A percentile compares a stretch with the other conserved stretches of the same genome.
Evolutionary conservation across 345 rosid species (phyloP).

Genomic region (Lepidium sativum): DNA sequence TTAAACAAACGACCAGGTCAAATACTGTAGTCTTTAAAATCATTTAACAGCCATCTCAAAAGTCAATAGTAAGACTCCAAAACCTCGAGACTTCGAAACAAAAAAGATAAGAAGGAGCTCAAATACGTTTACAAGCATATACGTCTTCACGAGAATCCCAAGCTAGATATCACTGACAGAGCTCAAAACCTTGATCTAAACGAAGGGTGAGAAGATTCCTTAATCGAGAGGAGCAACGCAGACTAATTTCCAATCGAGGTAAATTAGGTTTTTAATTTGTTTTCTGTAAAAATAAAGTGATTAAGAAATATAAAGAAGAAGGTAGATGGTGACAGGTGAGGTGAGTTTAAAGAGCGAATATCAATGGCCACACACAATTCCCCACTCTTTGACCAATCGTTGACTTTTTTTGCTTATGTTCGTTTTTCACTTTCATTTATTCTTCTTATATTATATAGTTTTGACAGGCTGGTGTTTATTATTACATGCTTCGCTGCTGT

Average conservation of each 20-base stretch:
- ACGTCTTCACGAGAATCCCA: neutral
- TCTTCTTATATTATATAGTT: neutral
- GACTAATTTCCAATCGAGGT: neutral
- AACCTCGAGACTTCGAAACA: neutral
- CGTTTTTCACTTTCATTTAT: neutral
- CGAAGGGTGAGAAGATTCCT: neutral
- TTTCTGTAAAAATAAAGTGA: neutral
- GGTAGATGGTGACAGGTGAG: constrained; percentile 9
- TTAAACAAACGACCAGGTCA: neutral
- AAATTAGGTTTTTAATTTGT: constrained; percentile 12
- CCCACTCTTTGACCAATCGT: too few species aligned
- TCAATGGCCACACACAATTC: too few species aligned
- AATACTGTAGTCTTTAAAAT: neutral
- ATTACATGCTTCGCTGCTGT: neutral
- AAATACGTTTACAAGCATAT: constrained; percentile 5
- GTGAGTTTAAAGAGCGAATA: neutral
- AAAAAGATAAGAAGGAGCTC: neutral
- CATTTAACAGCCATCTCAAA: neutral
- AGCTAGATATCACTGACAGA: neutral
- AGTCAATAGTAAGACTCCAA: neutral
- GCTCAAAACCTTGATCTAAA: constrained; percentile 2
- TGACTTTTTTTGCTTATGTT: too few species aligned
- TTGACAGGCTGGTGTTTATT: neutral
- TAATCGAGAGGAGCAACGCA: neutral
- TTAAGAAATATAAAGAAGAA: neutral